A percentile compares a stretch with the other conserved stretches of the same genome.
phyloP scores from a whole-genome alignment of 768 basidiomycete genomes.

The Mycena galopus region DNA sequence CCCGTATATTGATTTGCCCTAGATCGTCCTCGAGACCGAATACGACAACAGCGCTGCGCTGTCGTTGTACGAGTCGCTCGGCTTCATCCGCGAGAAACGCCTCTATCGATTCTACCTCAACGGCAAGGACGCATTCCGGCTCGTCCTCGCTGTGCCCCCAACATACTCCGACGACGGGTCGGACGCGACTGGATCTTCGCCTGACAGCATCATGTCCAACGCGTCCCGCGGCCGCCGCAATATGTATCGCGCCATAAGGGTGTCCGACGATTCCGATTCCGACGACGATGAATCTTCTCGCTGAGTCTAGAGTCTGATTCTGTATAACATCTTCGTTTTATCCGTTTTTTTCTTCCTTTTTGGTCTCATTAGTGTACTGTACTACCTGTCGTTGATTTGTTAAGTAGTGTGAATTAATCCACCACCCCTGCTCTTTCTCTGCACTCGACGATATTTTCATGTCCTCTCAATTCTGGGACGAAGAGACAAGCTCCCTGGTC shows the following conservation, averaged over 20 bases:
- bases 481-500: background rate
- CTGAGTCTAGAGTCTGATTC: constrained; percentile 30
- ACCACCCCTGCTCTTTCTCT: background rate
- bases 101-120: constrained; percentile 96
- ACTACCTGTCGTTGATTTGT: constrained; percentile 5
- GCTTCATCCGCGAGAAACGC: constrained; percentile 96
- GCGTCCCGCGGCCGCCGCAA: constrained; percentile 38
- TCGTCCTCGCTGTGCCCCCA: constrained; percentile 73
- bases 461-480: too few relatives aligned
- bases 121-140: constrained; percentile 94
- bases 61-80: constrained; percentile 90
- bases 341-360: background rate
- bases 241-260: constrained; percentile 58
- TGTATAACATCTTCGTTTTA: background rate
- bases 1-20: constrained; percentile 7
- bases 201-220: constrained; percentile 35
- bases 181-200: constrained; percentile 44
- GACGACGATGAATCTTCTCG: constrained; percentile 55
- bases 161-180: constrained; percentile 52
- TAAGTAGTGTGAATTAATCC: constrained; percentile 6
- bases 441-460: background rate
- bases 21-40: constrained; percentile 98
- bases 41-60: constrained; percentile 92
- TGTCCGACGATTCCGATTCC: constrained; percentile 61
- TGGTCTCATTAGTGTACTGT: constrained; percentile 17